These are phyloP conservation scores for Penicillium turbatum DNA, from an alignment of 495 filamentous ascomycete species.

Conservation along the genomic window DNA sequence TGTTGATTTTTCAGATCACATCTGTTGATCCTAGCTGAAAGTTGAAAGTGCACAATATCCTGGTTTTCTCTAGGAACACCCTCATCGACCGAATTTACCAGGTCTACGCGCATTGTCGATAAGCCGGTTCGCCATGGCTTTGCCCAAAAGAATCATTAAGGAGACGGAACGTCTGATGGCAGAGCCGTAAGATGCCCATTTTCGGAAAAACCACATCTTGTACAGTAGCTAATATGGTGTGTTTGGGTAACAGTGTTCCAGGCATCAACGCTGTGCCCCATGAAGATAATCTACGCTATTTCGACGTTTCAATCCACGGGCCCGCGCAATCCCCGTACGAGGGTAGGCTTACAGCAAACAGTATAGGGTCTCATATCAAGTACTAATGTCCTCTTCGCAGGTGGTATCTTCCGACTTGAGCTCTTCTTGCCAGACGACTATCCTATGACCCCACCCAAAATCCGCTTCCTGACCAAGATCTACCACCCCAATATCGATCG, in stretches of 20 bases:
- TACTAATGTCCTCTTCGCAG: conserved; percentile 37
- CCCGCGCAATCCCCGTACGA: conserved; percentile 92
- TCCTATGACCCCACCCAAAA: conserved; percentile 97
- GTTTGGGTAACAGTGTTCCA: conserved; percentile 60
- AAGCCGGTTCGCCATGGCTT: conserved; percentile 50
- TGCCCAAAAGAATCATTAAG: conserved; percentile 96
- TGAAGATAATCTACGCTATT: conserved; percentile 96
- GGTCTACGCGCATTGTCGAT: conserved; percentile 7
- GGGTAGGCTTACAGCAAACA: conserved; percentile 44
- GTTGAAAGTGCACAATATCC: background rate
- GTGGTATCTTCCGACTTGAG: conserved; percentile 94
- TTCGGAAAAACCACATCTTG: background rate
- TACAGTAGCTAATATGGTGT: conserved; percentile 4
- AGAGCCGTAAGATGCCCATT: conserved; percentile 70
- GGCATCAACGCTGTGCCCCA: conserved; percentile 98
- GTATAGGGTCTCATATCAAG: conserved; percentile 11
- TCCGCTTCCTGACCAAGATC: conserved; percentile 97
- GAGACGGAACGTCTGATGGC: conserved; percentile 97
- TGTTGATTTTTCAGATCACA: background rate
- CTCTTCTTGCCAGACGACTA: conserved; percentile 99
- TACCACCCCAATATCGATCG: conserved; percentile 99
- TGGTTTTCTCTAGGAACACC: background rate
- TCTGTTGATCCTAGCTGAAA: background rate
- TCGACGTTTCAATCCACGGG: conserved; percentile 96
- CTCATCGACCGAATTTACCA: background rate